Base-by-base conservation (phyloP, 495 filamentous ascomycete species). In the Xylaria nigripes region DNA sequence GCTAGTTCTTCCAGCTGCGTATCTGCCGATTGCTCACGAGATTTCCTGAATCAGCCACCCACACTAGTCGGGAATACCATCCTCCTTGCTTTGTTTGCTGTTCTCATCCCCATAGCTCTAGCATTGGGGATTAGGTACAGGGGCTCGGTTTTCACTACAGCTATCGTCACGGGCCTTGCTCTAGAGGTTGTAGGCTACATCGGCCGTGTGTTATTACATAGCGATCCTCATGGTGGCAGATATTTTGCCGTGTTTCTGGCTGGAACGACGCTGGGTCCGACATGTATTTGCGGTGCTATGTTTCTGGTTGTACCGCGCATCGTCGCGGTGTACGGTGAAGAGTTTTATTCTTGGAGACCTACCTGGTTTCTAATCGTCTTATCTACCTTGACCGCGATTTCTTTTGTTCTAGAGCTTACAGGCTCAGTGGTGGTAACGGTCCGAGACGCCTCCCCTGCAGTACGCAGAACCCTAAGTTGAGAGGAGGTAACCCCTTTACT, bases 171-270 rank as follows among this genome's bases (percentile, higher is more conserved):
- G 2, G 72, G 71, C 0, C 57, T 75, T 10, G 56, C 67, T 2
- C 46, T 72, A 5, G 71, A 74, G 23, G 61, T 72, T 22, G 40
- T 71, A 23, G 71, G 72, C 30, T 75, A 75, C 51, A 57, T 69
- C 23, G 72, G 67, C 4, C 63, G 68, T 44, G 40, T 75, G 16
- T 45, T 77, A 43, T 59, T 73, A 24, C 57, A 58, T 24, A 50
- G 38, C 32, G 55, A 66, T 48, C 57, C 56, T 5, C 59, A 61
- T 6, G 67, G 59, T 41, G 52, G 53, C 23, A 47, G 51, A 13
- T 57, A 45, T 29, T 71, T 74, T 23, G 53, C 61, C 16, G 29
- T 75, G 1, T 73, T 66, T 24, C 60, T 77, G 46, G 43, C 70
- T 10, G 74, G 73, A 34, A 73, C 67, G 1, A 55, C 68, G 16